These are phyloP conservation scores for Cyberlindnera japonica DNA, from an alignment of 805 yeast species.

Conservation along the genomic window DNA sequence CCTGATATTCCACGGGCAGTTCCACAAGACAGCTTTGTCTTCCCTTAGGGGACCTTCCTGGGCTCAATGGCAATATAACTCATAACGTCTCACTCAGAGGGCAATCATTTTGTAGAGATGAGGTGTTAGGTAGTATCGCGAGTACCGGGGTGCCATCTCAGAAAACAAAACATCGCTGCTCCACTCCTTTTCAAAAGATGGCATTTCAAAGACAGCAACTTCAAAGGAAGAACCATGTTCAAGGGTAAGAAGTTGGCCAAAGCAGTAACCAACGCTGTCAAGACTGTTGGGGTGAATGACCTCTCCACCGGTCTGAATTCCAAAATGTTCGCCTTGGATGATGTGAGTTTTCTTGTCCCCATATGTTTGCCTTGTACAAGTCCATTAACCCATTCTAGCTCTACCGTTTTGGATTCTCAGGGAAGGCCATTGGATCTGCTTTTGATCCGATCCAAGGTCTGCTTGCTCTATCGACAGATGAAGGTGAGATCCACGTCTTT, in stretches of 20 bases:
- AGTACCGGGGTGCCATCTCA: no score
- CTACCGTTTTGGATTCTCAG: slow-evolving; percentile 54
- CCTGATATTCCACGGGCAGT: no score
- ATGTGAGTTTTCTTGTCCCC: slow-evolving; percentile 21
- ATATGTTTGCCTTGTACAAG: not conserved
- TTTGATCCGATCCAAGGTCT: slow-evolving; percentile 88
- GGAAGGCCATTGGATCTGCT: slow-evolving; percentile 63
- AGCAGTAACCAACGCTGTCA: slow-evolving; percentile 32
- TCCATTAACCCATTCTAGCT: slow-evolving; percentile 12
- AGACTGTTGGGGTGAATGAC: slow-evolving; percentile 29
- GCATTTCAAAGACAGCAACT: no score
- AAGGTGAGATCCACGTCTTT: slow-evolving; percentile 68
- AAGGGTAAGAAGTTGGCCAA: slow-evolving; percentile 32
- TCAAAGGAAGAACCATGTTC: no score
- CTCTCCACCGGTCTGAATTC: slow-evolving; percentile 29
- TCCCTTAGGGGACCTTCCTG: no score
- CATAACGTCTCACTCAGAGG: no score
- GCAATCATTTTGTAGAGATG: no score
- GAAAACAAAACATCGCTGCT: no score
- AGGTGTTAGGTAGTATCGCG: no score
- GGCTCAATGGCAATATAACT: no score
- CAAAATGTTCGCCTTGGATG: slow-evolving; percentile 31
- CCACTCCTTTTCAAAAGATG: no score
- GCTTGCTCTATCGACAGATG: slow-evolving; percentile 72
- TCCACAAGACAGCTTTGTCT: no score